Evolutionary conservation across 371 early-diverging fungal species (phyloP).

Genomic region (Conidiobolus incongruus): DNA sequence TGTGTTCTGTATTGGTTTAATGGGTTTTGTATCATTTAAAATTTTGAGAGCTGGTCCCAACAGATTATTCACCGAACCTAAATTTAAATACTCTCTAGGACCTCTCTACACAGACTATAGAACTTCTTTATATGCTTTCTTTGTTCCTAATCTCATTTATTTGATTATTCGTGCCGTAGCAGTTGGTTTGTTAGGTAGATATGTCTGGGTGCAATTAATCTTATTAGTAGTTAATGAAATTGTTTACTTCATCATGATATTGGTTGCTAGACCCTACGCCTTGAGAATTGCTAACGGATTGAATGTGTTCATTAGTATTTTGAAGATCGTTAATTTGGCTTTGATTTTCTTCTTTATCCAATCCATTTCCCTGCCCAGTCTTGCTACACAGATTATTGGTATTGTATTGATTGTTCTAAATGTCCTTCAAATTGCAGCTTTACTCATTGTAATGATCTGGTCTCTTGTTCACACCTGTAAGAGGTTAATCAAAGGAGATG

Average conservation of each 20-base stretch:
- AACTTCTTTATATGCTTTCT: constrained; percentile 12
- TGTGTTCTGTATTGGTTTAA: constrained; percentile 4
- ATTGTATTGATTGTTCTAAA: not conserved
- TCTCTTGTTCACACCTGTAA: not conserved
- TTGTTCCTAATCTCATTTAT: constrained; percentile 9
- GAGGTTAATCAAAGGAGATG: not conserved
- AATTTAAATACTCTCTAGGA: constrained; percentile 11
- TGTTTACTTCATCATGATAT: not conserved
- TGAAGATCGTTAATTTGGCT: not conserved
- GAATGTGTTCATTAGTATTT: not conserved
- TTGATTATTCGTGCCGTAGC: constrained; percentile 10
- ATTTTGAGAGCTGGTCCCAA: constrained; percentile 9
- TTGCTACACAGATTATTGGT: not conserved
- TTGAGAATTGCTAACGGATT: not conserved
- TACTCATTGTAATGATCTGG: not conserved
- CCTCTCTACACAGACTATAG: constrained; percentile 11
- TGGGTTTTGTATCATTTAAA: not conserved
- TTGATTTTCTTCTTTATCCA: not conserved
- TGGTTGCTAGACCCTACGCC: not conserved
- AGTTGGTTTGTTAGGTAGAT: constrained; percentile 6
- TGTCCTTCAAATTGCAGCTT: not conserved
- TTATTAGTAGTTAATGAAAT: not conserved
- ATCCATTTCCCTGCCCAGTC: not conserved
- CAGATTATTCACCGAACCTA: constrained; percentile 9
- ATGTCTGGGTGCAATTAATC: not conserved